Evolutionary conservation across 495 filamentous ascomycete species (phyloP).

Genomic region (Hypoxylon subgilvum): DNA sequence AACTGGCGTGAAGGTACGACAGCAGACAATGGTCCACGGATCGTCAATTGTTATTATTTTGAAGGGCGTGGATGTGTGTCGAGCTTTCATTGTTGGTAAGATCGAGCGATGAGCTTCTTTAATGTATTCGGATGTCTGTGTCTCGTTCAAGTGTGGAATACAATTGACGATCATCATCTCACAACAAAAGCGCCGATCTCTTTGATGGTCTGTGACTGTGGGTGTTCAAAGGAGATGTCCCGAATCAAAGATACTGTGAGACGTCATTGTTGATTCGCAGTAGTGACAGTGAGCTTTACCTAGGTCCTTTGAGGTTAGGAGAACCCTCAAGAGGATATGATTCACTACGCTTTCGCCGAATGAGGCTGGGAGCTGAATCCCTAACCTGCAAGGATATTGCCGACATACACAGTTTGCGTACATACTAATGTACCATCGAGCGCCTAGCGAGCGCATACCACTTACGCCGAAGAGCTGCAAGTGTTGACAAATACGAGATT

Average conservation of each 20-base stretch:
- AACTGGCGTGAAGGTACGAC: neutral
- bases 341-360: conserved; percentile 25
- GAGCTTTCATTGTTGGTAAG: conserved; percentile 14
- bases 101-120: conserved; percentile 1
- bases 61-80: conserved; percentile 3
- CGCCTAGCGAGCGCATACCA: conserved; percentile 26
- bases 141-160: conserved; percentile 11
- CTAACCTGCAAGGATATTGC: conserved; percentile 10
- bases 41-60: conserved; percentile 9
- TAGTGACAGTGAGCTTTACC: conserved; percentile 21
- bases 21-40: neutral
- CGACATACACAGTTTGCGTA: neutral
- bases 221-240: conserved; percentile 22
- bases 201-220: conserved; percentile 18
- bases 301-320: conserved; percentile 20
- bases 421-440: conserved; percentile 31
- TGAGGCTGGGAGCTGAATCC: conserved; percentile 35
- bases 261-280: conserved; percentile 36
- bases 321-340: conserved; percentile 25
- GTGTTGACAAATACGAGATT: conserved; percentile 34
- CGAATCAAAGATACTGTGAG: conserved; percentile 21
- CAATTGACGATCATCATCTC: conserved; percentile 35
- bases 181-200: conserved; percentile 26
- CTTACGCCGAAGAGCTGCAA: conserved; percentile 4
- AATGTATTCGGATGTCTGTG: conserved; percentile 1